A percentile compares a stretch with the other conserved stretches of the same genome.
These are phyloP conservation scores for Coprinellus aureogranulatus DNA, from an alignment of 768 basidiomycete genomes.

Conservation along the genomic window DNA sequence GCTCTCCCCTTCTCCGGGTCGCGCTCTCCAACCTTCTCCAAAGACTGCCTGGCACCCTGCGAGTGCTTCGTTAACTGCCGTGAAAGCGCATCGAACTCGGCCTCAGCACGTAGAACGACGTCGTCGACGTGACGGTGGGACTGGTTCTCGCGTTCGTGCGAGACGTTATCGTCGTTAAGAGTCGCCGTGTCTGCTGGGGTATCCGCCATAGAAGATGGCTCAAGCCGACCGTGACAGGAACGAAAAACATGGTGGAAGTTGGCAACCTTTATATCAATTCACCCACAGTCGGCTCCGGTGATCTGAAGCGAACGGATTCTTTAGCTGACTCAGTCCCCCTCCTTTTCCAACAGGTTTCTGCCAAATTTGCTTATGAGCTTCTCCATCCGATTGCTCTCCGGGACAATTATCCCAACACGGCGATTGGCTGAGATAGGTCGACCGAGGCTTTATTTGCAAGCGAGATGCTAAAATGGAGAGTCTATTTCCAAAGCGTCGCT, in stretches of 20 bases:
- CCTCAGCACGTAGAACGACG: slow-evolving; percentile 14
- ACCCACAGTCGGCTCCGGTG: no score
- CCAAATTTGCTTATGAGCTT: no score
- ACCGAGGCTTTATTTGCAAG: no score
- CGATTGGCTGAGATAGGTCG: no score
- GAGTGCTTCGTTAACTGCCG: slow-evolving; percentile 3
- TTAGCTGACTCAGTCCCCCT: no score
- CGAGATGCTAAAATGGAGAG: no score
- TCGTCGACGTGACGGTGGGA: slow-evolving; percentile 4
- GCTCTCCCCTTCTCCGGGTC: slow-evolving; percentile 36
- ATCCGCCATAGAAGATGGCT: slow-evolving; percentile 22
- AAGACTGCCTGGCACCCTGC: neutral
- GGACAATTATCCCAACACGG: no score
- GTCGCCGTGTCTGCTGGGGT: slow-evolving; percentile 29
- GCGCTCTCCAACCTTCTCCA: neutral
- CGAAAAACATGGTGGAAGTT: neutral
- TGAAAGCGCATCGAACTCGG: slow-evolving; percentile 24
- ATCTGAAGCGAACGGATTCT: no score
- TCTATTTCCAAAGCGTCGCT: no score
- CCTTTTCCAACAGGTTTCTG: no score
- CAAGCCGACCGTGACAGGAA: neutral
- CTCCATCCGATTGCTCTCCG: no score
- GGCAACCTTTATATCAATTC: no score
- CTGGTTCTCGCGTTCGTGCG: slow-evolving; percentile 1
- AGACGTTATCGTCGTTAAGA: slow-evolving; percentile 19